phyloP scores from a whole-genome alignment of 306 rosid genomes.

The Carpinus fangiana region DNA sequence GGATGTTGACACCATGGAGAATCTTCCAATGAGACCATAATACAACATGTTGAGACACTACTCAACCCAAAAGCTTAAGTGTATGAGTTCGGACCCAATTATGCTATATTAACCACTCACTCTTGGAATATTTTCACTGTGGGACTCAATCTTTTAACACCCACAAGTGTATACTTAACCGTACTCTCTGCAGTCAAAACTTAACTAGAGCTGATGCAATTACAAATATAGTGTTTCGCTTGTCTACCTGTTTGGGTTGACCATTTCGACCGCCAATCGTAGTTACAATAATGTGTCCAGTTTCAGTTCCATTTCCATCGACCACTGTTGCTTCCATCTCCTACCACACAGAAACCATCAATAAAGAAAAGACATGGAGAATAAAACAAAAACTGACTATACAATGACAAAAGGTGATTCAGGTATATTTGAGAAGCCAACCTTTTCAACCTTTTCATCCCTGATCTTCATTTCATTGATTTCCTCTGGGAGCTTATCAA shows the following conservation, averaged over 20 bases:
- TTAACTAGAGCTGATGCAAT: neutral
- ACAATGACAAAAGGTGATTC: neutral
- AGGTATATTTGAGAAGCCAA: neutral
- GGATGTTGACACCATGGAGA: no score
- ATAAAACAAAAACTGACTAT: neutral
- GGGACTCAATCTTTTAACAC: no score
- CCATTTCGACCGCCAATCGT: conserved; percentile 72
- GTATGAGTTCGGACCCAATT: no score
- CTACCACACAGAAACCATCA: conserved; percentile 16
- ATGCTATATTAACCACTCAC: no score
- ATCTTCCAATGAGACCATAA: no score
- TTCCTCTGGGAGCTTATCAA: conserved; percentile 56
- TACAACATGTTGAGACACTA: no score
- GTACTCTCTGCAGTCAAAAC: neutral
- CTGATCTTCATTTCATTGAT: conserved; percentile 67
- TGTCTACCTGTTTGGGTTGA: conserved; percentile 63
- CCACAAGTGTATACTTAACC: no score
- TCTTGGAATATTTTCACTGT: no score
- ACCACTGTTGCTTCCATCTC: conserved; percentile 63
- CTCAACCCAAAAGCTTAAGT: no score
- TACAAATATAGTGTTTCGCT: neutral
- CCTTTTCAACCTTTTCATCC: conserved; percentile 51
- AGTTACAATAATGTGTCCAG: conserved; percentile 71
- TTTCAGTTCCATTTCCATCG: conserved; percentile 72
- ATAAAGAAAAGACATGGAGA: neutral